Percentiles rank a stretch among this genome's conserved stretches.
These are phyloP conservation scores for Xerocomellus amylosporus DNA, from an alignment of 768 basidiomycete species.

Conservation along the genomic window DNA sequence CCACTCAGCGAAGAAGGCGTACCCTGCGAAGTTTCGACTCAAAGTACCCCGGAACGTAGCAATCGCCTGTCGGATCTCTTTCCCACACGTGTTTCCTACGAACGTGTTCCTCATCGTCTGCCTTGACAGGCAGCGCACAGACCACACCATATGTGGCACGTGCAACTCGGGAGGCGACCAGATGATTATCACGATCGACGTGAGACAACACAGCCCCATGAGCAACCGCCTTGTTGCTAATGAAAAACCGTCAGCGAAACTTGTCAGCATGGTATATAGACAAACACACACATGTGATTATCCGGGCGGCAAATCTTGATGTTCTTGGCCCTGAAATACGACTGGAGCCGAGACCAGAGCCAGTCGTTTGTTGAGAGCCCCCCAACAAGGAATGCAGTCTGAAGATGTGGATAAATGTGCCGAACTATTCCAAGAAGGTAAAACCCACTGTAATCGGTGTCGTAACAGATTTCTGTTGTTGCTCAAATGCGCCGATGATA, in stretches of 20 bases:
- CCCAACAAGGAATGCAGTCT: slow-evolving; percentile 17
- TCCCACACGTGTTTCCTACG: slow-evolving; percentile 9
- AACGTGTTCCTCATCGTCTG: background rate
- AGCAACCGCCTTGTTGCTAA: slow-evolving; percentile 10
- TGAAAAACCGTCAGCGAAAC: background rate
- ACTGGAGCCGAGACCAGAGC: slow-evolving; percentile 11
- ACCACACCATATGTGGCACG: slow-evolving; percentile 6
- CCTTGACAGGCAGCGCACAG: slow-evolving; percentile 4
- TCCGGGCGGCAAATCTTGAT: slow-evolving; percentile 5
- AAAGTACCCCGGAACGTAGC: slow-evolving; percentile 14
- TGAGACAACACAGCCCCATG: slow-evolving; percentile 10
- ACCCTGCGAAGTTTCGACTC: slow-evolving; percentile 12
- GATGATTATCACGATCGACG: background rate
- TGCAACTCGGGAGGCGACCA: slow-evolving; percentile 2
- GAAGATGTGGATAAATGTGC: background rate
- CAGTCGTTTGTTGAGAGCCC: slow-evolving; percentile 9
- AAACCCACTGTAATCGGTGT: slow-evolving; percentile 1
- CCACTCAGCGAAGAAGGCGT: background rate
- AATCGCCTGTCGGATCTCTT: slow-evolving; percentile 1
- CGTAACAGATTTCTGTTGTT: background rate
- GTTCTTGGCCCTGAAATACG: slow-evolving; percentile 2
- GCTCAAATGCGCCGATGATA: slow-evolving; percentile 11
- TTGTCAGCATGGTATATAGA: background rate
- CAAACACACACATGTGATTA: slow-evolving; percentile 4
- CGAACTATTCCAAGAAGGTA: too few species aligned